A percentile compares a stretch with the other conserved stretches of the same genome.
These are phyloP conservation scores for Colletotrichum sp. DNA, from an alignment of 2,329 filamentous ascomycete species.

Conservation along the genomic window DNA sequence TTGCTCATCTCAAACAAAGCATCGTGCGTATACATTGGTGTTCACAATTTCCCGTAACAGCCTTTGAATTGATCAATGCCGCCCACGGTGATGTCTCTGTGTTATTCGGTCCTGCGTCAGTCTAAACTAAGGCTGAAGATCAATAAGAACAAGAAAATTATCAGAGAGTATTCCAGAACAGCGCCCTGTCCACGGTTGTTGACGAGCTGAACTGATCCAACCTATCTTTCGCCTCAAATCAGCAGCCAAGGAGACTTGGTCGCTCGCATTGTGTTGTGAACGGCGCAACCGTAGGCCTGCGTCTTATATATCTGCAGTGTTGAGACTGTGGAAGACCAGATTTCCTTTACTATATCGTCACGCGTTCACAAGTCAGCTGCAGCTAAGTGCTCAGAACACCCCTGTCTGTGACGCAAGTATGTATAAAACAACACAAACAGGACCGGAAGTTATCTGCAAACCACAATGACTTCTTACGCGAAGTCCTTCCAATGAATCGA, in stretches of 20 bases:
- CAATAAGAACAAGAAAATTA: not conserved
- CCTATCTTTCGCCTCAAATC: not conserved
- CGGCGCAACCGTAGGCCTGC: not conserved
- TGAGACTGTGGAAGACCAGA: not conserved
- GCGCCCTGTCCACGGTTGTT: too few relatives aligned
- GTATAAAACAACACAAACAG: not conserved
- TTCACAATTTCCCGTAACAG: not conserved
- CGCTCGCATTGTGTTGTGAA: not conserved
- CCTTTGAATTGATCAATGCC: not conserved
- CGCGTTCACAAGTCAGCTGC: not conserved
- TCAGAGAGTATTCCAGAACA: not conserved
- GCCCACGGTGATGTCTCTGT: fast-evolving
- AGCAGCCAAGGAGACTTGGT: not conserved
- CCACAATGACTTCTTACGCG: not conserved
- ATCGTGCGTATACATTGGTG: not conserved
- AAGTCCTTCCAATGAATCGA: not conserved
- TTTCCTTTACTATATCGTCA: not conserved
- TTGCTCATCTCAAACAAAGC: too few relatives aligned
- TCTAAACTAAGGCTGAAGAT: not conserved
- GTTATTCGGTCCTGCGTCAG: not conserved
- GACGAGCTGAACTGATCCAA: not conserved
- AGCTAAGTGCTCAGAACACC: not conserved
- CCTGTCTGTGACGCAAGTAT: not conserved
- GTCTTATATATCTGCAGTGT: not conserved
- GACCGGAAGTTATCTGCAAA: fast-evolving